These are phyloP conservation scores for Plasmodium knowlesi DNA, from an alignment of 169 alveolate genomes.

Conservation along the genomic window DNA sequence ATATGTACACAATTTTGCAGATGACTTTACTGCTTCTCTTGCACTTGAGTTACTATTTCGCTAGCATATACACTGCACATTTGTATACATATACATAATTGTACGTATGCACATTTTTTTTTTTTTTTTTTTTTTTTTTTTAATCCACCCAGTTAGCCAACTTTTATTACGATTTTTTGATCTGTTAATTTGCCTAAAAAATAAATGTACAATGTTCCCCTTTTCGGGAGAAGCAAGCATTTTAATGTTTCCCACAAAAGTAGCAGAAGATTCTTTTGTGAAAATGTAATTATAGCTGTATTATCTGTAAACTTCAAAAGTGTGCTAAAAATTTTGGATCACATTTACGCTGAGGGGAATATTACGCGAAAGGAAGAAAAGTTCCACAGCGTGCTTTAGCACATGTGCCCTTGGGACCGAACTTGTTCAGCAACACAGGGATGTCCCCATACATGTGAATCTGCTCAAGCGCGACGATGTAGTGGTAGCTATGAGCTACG, in stretches of 20 bases:
- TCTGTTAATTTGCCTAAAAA: conserved; percentile 1
- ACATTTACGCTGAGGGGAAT: background rate
- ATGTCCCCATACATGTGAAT: background rate
- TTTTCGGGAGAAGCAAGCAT: background rate
- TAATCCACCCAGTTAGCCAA: background rate
- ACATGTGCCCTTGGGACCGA: background rate
- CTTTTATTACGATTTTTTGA: background rate
- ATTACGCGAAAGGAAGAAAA: background rate
- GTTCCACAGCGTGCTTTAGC: background rate
- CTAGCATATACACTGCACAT: background rate
- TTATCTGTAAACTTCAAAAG: background rate
- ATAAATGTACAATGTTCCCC: background rate
- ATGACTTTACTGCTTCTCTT: background rate
- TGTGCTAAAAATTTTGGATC: background rate
- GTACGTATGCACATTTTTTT: background rate
- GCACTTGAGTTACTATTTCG: background rate
- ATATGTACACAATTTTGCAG: background rate
- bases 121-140: background rate
- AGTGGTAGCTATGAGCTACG: background rate
- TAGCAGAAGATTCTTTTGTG: background rate
- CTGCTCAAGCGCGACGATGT: background rate
- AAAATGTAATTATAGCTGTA: background rate
- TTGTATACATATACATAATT: background rate
- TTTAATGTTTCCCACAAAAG: background rate
- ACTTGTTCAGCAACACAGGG: background rate